Evolutionary conservation across 1,139 yeast genomes (phyloP).

Genomic region (Taphrina pruni): DNA sequence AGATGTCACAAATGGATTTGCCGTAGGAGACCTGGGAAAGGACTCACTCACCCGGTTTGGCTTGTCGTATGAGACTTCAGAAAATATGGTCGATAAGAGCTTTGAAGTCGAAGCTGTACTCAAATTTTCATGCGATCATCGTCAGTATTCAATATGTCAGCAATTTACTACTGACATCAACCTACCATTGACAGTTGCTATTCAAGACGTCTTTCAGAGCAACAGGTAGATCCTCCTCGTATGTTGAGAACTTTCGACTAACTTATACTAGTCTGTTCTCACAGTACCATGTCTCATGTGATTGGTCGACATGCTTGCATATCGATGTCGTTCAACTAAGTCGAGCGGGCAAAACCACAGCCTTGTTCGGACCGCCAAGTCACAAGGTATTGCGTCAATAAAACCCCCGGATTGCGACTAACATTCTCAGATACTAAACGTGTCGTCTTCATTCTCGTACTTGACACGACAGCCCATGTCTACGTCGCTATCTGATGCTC

Average conservation of each 20-base stretch:
- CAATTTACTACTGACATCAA: neutral
- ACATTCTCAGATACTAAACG: neutral
- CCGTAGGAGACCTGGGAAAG: constrained; percentile 51
- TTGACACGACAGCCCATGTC: neutral
- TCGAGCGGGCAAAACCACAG: neutral
- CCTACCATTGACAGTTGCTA: constrained; percentile 70
- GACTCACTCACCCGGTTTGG: constrained; percentile 52
- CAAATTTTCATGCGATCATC: neutral
- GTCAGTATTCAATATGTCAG: neutral
- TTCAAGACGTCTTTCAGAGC: constrained; percentile 72
- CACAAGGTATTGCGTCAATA: neutral
- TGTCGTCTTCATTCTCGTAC: constrained; percentile 2
- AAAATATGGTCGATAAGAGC: neutral
- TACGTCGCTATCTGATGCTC: neutral
- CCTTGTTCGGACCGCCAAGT: neutral
- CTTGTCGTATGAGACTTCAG: neutral
- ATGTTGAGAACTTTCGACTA: neutral
- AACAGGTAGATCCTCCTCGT: constrained; percentile 48
- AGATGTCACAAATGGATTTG: neutral
- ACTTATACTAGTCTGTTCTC: constrained; percentile 57
- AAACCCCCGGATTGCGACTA: neutral
- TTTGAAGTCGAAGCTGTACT: neutral
- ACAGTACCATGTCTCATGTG: constrained; percentile 70
- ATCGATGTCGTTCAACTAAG: constrained; percentile 55
- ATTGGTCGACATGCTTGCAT: constrained; percentile 55